Evolutionary conservation across 1,139 yeast genomes (phyloP), one percentile per base, ranked within the genome.

Genomic region (Pichia norvegensis): DNA sequence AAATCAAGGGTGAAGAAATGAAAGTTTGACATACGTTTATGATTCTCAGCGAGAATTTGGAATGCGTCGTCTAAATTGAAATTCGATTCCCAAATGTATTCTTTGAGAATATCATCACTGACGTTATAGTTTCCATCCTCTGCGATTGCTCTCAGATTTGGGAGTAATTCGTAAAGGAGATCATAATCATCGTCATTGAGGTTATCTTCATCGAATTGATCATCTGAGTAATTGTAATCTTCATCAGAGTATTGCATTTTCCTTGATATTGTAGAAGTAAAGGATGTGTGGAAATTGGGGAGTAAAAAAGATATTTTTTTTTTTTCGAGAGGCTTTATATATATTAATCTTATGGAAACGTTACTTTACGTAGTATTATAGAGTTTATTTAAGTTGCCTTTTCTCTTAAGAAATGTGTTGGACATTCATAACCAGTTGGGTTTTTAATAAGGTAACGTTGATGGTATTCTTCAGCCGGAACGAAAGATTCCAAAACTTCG

Each of bases 381-480:
- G n/a, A n/a, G n/a, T n/a, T n/a, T 27, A 27, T 9, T 13, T 27
- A 31, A 6, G 10, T 16, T 7, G 46, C 45, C 23, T 41, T 44
- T 22, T 46, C 47, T 17, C 95, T 77, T 43, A 83, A 60, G 52
- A 74, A 87, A 61, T 90, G 97, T 5, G 90, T 79, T 22, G 96
- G 94, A 63, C 97, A 90, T 50, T 83, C 85, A 65, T 87, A 85
- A 4, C 97, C 97, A 4, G 69, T 67, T 1, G 96, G 95, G 61
- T 90, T 87, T 59, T 78, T 80, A 46, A 73, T 72, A 59, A 90
- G 70, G 63, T 92, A 92, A 51, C 74, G 61, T 62, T 92, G 97
- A 63, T 92, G 97, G 63, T 90, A 92, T 36, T 80, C 88, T 65
- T 92, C 98, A 19, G 97, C 97, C 60, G 90, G 96, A 69, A 81